phyloP scores from a whole-genome alignment of 495 filamentous ascomycete species.

The Opeltia flavorubescens region DNA sequence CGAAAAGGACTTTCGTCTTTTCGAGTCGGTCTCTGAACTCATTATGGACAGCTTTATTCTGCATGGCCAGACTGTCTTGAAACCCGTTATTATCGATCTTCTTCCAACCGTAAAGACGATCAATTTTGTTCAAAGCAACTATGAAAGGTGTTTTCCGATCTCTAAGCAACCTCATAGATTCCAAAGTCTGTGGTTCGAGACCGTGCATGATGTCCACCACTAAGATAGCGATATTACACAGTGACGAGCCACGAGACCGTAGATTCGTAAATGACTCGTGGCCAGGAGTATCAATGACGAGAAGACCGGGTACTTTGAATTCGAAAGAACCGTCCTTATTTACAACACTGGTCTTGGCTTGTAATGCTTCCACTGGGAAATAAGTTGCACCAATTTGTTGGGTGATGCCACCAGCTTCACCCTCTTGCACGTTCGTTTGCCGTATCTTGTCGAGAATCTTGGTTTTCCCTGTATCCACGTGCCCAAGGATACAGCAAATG shows the following conservation, averaged over 20 bases:
- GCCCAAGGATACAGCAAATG: conserved; percentile 98
- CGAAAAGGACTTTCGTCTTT: conserved; percentile 82
- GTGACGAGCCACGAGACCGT: conserved; percentile 85
- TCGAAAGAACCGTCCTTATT: conserved; percentile 84
- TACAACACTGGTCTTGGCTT: conserved; percentile 81
- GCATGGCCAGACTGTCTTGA: conserved; percentile 74
- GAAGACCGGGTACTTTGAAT: conserved; percentile 93
- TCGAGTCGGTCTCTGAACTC: conserved; percentile 88
- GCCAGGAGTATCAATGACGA: conserved; percentile 97
- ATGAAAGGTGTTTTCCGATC: conserved; percentile 97
- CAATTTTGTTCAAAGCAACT: conserved; percentile 98
- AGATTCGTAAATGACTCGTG: conserved; percentile 99
- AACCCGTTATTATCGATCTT: conserved; percentile 97
- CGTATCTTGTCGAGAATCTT: conserved; percentile 98
- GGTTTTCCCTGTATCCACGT: conserved; percentile 99
- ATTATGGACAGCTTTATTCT: conserved; percentile 87
- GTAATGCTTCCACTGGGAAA: conserved; percentile 90
- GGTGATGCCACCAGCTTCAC: conserved; percentile 98
- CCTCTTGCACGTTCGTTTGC: conserved; percentile 97
- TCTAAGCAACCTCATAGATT: conserved; percentile 88
- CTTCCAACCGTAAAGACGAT: conserved; percentile 98
- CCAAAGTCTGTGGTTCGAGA: conserved; percentile 91
- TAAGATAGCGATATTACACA: conserved; percentile 98
- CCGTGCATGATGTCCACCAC: conserved; percentile 99
- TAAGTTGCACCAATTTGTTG: conserved; percentile 99